phyloP scores from a whole-genome alignment of 331 rosid species.

The Rosa hybrid region DNA sequence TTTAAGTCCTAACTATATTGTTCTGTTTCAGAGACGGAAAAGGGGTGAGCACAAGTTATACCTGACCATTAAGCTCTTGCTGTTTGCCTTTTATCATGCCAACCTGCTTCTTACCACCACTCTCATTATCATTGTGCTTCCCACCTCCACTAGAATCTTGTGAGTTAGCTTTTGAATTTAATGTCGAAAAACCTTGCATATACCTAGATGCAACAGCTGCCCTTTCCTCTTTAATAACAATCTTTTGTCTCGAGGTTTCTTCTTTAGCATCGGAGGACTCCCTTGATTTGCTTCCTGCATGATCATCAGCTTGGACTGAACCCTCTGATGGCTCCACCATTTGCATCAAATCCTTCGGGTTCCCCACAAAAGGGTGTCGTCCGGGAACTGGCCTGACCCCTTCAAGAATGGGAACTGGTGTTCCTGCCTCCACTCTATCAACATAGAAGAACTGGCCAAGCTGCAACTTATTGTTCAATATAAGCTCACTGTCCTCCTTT shows the following conservation, averaged over 20 bases:
- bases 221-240: constrained; percentile 83
- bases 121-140: constrained; percentile 59
- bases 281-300: constrained; percentile 29
- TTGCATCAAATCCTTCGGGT: constrained; percentile 92
- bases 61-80: constrained; percentile 76
- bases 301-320: constrained; percentile 33
- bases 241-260: constrained; percentile 49
- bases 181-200: constrained; percentile 69
- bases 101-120: constrained; percentile 43
- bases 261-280: constrained; percentile 52
- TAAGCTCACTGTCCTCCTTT: constrained; percentile 76
- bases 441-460: constrained; percentile 93
- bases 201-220: constrained; percentile 80
- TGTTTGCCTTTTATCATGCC: constrained; percentile 60
- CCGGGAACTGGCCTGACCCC: constrained; percentile 79
- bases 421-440: constrained; percentile 61
- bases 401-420: constrained; percentile 76
- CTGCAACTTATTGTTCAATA: constrained; percentile 80
- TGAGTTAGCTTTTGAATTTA: constrained; percentile 42
- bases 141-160: constrained; percentile 41
- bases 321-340: constrained; percentile 67
- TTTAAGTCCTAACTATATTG: neutral
- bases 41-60: constrained; percentile 40
- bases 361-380: constrained; percentile 78
- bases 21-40: constrained; percentile 1